Conservation (phyloP, 495 filamentous ascomycete species). For the Xylaria grammica region DNA sequence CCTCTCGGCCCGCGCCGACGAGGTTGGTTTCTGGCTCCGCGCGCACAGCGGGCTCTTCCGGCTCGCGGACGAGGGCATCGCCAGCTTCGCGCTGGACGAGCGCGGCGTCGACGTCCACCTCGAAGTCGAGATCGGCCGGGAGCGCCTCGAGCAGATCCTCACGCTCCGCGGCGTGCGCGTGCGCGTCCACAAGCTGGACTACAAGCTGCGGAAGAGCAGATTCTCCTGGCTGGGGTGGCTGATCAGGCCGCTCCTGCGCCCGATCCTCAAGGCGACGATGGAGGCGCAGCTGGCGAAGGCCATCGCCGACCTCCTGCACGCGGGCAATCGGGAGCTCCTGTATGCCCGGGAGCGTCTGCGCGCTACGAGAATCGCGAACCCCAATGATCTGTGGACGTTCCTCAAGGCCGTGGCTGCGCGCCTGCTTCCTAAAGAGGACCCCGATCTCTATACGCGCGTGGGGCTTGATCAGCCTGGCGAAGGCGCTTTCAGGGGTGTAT, state of each 20-base stretch:
- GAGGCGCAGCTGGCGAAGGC: slow-evolving; percentile 77
- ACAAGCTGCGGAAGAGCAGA: slow-evolving; percentile 72
- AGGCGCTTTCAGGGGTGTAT: slow-evolving; percentile 80
- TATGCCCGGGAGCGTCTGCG: slow-evolving; percentile 86
- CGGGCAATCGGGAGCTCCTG: slow-evolving; percentile 81
- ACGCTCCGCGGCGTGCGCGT: slow-evolving; percentile 76
- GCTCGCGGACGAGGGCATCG: slow-evolving; percentile 80
- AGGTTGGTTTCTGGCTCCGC: slow-evolving; percentile 77
- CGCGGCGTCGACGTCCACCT: slow-evolving; percentile 85
- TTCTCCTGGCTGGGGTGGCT: slow-evolving; percentile 81
- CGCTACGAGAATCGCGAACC: slow-evolving; percentile 81
- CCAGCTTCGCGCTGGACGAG: slow-evolving; percentile 81
- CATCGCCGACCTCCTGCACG: slow-evolving; percentile 70
- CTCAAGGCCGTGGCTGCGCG: slow-evolving; percentile 79
- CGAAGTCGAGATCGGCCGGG: slow-evolving; percentile 78
- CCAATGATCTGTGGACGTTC: slow-evolving; percentile 79
- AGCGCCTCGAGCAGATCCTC: slow-evolving; percentile 78
- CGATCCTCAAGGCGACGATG: slow-evolving; percentile 75
- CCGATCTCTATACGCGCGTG: slow-evolving; percentile 73
- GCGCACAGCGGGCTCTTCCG: slow-evolving; percentile 70
- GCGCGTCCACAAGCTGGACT: slow-evolving; percentile 84
- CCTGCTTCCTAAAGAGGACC: slow-evolving; percentile 69
- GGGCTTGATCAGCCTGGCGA: slow-evolving; percentile 66
- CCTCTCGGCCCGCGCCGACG: slow-evolving; percentile 78
- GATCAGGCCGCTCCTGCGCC: slow-evolving; percentile 82